phyloP scores from a whole-genome alignment of 768 basidiomycete species.

The Amanita jacksonii region DNA sequence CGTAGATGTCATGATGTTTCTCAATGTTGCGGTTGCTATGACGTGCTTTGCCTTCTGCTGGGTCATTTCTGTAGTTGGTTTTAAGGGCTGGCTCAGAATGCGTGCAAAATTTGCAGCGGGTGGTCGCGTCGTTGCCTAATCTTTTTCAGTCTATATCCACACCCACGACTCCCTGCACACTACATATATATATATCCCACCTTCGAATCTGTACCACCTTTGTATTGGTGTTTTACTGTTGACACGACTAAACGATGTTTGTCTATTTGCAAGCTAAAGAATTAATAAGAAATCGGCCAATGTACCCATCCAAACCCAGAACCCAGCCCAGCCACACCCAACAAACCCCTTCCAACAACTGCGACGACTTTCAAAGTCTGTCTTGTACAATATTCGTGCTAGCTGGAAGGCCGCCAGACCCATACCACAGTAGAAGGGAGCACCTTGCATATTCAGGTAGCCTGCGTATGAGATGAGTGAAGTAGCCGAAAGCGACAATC shows the following conservation, averaged over 20 bases:
- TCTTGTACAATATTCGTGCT: conserved; percentile 60
- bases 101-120: conserved; percentile 20
- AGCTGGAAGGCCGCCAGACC: conserved; percentile 69
- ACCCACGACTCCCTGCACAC: too few species aligned
- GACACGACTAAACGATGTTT: too few species aligned
- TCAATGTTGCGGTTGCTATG: conserved; percentile 76
- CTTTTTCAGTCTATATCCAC: too few species aligned
- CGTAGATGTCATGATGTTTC: conserved; percentile 82
- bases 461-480: conserved; percentile 74
- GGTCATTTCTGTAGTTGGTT: conserved; percentile 61
- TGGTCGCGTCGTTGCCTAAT: conserved; percentile 8
- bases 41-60: conserved; percentile 85
- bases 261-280: too few species aligned
- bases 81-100: conserved; percentile 74
- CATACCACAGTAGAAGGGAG: conserved; percentile 73
- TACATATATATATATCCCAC: too few species aligned
- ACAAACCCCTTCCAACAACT: conserved; percentile 91
- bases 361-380: conserved; percentile 62
- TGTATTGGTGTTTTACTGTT: neutral
- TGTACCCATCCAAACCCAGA: conserved; percentile 81
- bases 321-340: conserved; percentile 82
- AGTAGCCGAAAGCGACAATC: conserved; percentile 65
- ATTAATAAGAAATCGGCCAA: conserved; percentile 54
- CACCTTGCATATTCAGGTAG: conserved; percentile 64
- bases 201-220: neutral